Evolutionary conservation across 768 basidiomycete species (phyloP), one percentile per base, ranked within the genome.

Genomic region (Termitomyces sp.): DNA sequence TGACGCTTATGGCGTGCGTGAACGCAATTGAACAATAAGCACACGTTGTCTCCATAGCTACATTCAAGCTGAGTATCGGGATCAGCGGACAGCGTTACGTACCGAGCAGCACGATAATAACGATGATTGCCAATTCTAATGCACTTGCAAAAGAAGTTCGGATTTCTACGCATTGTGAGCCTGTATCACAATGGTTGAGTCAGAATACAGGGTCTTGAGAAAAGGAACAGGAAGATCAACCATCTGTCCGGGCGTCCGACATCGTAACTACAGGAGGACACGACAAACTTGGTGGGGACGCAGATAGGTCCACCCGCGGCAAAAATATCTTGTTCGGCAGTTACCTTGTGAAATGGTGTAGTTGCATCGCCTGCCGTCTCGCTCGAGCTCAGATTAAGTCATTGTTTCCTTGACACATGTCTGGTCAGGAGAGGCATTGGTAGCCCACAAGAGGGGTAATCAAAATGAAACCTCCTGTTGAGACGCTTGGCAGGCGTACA

Each of bases 341-440:
- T 89, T 87, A 66, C 82, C 78, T 55, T 87, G 75, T 28, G 80
- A 78, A n/a, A 89, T 75, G 58, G 80, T 77, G 64, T 79, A 82
- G 18, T n/a, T n/a, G n/a, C n/a, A n/a, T n/a, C 78, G 74, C 39
- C 74, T 68, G 18, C 71, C 75, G 39, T 73, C 72, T 20, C 75
- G 72, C 5, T 76, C 78, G 57, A 77, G 74, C 53, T 80, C 81
- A 57, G 80, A 74, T 66, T 86, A 87, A 1, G 79, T 78, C 8
- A 65, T 28, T 28, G 81, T 82, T 60, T 87, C 84, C 12, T 75
- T 72, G 3, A 81, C 66, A 68, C 89, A 91, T 15, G 78, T 67
- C 38, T n/a, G n/a, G n/a, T n/a, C n/a, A n/a, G n/a, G n/a, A n/a
- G n/a, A n/a, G n/a, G n/a, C n/a, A n/a, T n/a, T n/a, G n/a, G n/a